Percentiles rank a stretch among this genome's conserved stretches.
Conservation (phyloP, 176 grass and related monocot species). For the Thalia dealbata region DNA sequence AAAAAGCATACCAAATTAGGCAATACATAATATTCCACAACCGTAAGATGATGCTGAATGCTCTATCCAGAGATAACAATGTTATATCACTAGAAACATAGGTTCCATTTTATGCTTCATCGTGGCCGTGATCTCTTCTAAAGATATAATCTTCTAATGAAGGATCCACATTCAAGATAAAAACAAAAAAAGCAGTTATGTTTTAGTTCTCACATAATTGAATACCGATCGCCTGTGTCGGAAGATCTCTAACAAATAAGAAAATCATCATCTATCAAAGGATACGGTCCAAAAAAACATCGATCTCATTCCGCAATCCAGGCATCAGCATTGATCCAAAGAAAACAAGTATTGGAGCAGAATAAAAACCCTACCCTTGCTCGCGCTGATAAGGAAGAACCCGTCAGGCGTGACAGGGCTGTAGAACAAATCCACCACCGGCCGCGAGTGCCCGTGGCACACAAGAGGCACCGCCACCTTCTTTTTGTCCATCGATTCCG, state of each 20-base stretch:
- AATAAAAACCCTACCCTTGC: conserved; percentile 58
- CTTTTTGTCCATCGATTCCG: conserved; percentile 75
- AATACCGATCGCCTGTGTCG: neutral
- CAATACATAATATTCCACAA: neutral
- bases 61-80: too few relatives aligned
- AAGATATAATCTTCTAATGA: neutral
- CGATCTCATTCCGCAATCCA: neutral
- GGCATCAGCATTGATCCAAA: neutral
- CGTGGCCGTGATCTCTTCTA: neutral
- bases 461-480: conserved; percentile 74
- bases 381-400: conserved; percentile 95
- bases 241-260: neutral
- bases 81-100: too few relatives aligned
- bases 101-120: too few relatives aligned
- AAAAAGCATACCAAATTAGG: too few relatives aligned
- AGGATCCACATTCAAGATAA: neutral
- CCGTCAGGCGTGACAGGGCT: conserved; percentile 59
- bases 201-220: neutral
- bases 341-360: neutral
- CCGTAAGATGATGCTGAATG: neutral
- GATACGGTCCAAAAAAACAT: neutral
- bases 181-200: neutral
- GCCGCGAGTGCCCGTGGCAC: conserved; percentile 96
- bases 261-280: neutral
- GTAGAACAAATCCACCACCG: conserved; percentile 91